A percentile compares a stretch with the other conserved stretches of the same genome.
Conservation (phyloP, 2,329 filamentous ascomycete genomes). For the Pochonia chlamydosporia region DNA sequence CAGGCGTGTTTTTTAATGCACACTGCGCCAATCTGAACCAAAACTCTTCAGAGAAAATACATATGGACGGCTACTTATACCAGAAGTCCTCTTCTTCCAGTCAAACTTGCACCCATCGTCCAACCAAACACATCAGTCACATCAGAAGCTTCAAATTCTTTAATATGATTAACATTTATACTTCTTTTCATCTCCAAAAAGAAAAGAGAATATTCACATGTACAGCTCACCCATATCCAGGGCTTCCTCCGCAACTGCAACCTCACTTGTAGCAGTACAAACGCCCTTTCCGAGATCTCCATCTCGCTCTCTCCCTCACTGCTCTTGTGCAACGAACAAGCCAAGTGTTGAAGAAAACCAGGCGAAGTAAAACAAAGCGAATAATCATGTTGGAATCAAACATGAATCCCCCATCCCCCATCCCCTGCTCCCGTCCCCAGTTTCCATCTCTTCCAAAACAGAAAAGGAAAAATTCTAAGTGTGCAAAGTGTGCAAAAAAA, state of each 20-base stretch:
- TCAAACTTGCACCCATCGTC: too few relatives aligned
- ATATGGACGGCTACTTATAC: too few relatives aligned
- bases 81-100: too few relatives aligned
- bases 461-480: conserved; percentile 14
- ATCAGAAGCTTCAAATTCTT: not conserved
- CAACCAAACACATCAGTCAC: too few relatives aligned
- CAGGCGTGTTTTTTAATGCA: too few relatives aligned
- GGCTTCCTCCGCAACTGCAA: not conserved
- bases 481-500: conserved; percentile 12
- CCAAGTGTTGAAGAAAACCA: not conserved
- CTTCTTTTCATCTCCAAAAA: conserved; percentile 8
- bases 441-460: not conserved
- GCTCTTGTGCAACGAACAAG: not conserved
- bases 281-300: conserved; percentile 21
- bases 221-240: conserved; percentile 11
- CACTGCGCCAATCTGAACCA: too few relatives aligned
- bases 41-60: too few relatives aligned
- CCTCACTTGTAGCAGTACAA: conserved; percentile 8
- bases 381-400: not conserved
- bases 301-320: not conserved
- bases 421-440: not conserved
- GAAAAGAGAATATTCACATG: conserved; percentile 7
- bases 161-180: not conserved
- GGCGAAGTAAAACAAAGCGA: not conserved
- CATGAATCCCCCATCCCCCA: not conserved